Conservation (phyloP, 495 filamentous ascomycete genomes). For the Symbiotaphrina buchneri region DNA sequence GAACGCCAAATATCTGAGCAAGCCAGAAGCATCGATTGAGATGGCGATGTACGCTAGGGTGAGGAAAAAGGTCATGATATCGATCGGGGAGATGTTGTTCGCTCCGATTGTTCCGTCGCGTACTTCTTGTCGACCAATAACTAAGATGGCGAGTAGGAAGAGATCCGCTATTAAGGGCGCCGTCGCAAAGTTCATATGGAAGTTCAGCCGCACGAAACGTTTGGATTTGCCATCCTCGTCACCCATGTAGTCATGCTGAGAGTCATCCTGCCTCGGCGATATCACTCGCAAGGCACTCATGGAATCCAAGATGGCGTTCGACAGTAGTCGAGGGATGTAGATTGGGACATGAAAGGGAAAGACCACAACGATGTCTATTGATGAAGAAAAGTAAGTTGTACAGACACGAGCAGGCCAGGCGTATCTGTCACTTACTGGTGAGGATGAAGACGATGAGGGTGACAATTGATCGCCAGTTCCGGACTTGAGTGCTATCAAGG, state of each 20-base stretch:
- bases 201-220: conserved; percentile 19
- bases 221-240: conserved; percentile 8
- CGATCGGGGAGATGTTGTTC: conserved; percentile 1
- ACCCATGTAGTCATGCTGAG: conserved; percentile 4
- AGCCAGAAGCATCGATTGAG: conserved; percentile 45
- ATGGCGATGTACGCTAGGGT: conserved; percentile 54
- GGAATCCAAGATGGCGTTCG: conserved; percentile 16
- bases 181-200: conserved; percentile 45
- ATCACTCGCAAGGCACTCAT: conserved; percentile 25
- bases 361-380: conserved; percentile 34
- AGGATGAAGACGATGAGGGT: conserved; percentile 38
- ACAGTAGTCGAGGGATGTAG: conserved; percentile 23
- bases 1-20: conserved; percentile 41
- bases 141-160: conserved; percentile 36
- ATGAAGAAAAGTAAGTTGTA: conserved; percentile 3
- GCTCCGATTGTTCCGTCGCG: conserved; percentile 36
- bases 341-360: conserved; percentile 39
- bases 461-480: conserved; percentile 34
- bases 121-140: conserved; percentile 36
- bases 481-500: conserved; percentile 27
- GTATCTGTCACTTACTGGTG: conserved; percentile 25
- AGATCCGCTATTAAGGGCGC: conserved; percentile 40
- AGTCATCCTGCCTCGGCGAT: conserved; percentile 12
- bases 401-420: background rate
- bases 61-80: conserved; percentile 19